These are phyloP conservation scores for Magnolia officinalis DNA, from an alignment of 164 flowering plant species.

Conservation along the genomic window DNA sequence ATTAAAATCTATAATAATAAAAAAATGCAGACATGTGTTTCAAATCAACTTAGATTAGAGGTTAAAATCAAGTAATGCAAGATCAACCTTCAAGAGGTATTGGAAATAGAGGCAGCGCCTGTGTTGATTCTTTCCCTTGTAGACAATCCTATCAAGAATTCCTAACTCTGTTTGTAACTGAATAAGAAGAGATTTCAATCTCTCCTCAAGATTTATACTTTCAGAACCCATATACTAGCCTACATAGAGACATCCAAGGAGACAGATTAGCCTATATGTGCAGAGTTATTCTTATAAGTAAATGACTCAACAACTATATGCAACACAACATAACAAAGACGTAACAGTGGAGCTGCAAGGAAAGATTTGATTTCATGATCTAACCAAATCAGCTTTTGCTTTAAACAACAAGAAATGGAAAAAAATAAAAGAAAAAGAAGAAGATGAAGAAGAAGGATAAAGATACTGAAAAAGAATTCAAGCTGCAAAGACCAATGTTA, in stretches of 20 bases:
- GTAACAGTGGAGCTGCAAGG: too few species aligned
- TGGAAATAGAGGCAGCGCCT: constrained; percentile 62
- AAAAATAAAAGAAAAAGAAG: too few species aligned
- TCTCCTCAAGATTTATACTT: constrained; percentile 31
- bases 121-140: constrained; percentile 86
- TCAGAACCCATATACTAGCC: constrained; percentile 29
- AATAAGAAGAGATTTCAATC: constrained; percentile 35
- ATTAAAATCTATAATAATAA: not conserved
- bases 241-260: constrained; percentile 3
- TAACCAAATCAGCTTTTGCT: too few species aligned
- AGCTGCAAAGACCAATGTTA: too few species aligned
- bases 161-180: constrained; percentile 51
- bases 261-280: not conserved
- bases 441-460: too few species aligned
- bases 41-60: not conserved
- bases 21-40: not conserved
- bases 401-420: too few species aligned
- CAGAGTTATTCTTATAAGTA: not conserved
- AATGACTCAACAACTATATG: not conserved
- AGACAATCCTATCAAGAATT: constrained; percentile 58
- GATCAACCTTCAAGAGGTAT: constrained; percentile 54
- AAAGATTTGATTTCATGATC: too few species aligned
- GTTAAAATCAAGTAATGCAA: not conserved
- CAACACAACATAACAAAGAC: not conserved
- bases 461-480: too few species aligned